Evolutionary conservation across 129 eudicot genomes (phyloP), one percentile per base, ranked within the genome.

Genomic region (Arctium minus): DNA sequence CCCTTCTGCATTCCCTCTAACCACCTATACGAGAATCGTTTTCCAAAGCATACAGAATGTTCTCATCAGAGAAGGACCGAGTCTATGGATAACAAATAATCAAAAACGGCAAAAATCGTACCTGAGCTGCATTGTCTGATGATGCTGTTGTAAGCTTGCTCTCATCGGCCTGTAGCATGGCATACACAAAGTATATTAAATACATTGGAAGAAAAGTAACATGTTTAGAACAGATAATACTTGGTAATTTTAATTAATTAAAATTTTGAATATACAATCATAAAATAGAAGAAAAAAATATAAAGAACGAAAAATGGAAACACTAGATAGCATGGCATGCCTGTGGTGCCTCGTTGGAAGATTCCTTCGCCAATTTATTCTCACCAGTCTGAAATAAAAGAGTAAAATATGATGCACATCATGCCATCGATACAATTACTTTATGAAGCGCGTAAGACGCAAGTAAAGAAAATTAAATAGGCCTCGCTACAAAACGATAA

Each of bases 81-180:
- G 40, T 37, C 40, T 37, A 37, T 4, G 0, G 4, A 37, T 22
- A 72, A 50, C 40, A 81, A 60, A 56, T 38, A 35, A 81, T 18
- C 29, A 75, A 79, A 30, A 13, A 69, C 70, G 60, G 35, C 5
- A 73, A 53, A 73, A 27, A 37, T 36, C 73, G 53, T 80, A 86
- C 94, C 90, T 82, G 88, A 64, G 75, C 75, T 39, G 83, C 38
- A 60, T 77, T 80, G 18, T 84, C 84, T 35, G 75, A 79, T 8
- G 87, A 77, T 75, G 88, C 67, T 3, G 31, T 60, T 50, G 73
- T 37, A 38, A 85, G 64, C 67, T 83, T 84, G 35, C 72, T 82
- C 84, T 70, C 86, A 38, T 83, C 89, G 70, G 67, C 85, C 94
- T 88, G 80, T 74, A 72, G 44, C 70, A 83, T 56, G 39, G 64